phyloP scores from a whole-genome alignment of 371 early-diverging fungal genomes.

The Mortierella polycephala region DNA sequence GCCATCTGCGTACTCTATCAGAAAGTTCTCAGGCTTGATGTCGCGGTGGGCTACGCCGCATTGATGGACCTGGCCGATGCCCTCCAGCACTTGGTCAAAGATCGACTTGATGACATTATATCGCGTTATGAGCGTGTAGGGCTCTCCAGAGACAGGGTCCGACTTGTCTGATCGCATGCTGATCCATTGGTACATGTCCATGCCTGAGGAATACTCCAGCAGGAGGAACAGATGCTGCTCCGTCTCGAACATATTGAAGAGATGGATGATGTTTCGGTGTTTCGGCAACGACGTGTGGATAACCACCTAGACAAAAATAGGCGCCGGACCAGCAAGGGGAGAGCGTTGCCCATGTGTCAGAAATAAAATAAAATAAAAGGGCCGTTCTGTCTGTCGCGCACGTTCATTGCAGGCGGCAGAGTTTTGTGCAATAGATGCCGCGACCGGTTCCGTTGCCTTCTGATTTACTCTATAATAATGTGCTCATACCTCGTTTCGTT shows the following conservation, averaged over 20 bases:
- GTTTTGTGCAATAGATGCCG: too few relatives aligned
- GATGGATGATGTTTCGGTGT: slow-evolving; percentile 75
- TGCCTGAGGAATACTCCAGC: slow-evolving; percentile 81
- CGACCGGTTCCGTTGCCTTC: too few relatives aligned
- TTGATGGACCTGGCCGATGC: slow-evolving; percentile 83
- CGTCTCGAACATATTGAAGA: slow-evolving; percentile 79
- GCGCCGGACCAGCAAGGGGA: not conserved
- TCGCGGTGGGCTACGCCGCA: slow-evolving; percentile 89
- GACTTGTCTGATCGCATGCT: slow-evolving; percentile 65
- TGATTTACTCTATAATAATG: not conserved
- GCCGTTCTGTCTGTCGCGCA: not conserved
- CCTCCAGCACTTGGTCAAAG: slow-evolving; percentile 85
- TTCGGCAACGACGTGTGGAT: slow-evolving; percentile 71
- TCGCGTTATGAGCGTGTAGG: slow-evolving; percentile 63
- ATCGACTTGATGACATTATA: slow-evolving; percentile 73
- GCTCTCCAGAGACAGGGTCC: slow-evolving; percentile 64
- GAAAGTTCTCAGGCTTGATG: slow-evolving; percentile 93
- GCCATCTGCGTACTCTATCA: slow-evolving; percentile 60
- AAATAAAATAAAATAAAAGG: too few relatives aligned
- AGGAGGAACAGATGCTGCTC: slow-evolving; percentile 76
- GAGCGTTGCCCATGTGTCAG: not conserved
- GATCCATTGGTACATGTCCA: slow-evolving; percentile 85
- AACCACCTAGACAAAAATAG: slow-evolving; percentile 55
- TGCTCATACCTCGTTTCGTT: slow-evolving; percentile 62
- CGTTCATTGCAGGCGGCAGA: too few relatives aligned